These are phyloP conservation scores for Phlyctochytrium arcticum DNA, from an alignment of 192 early-diverging fungal genomes.

Conservation along the genomic window DNA sequence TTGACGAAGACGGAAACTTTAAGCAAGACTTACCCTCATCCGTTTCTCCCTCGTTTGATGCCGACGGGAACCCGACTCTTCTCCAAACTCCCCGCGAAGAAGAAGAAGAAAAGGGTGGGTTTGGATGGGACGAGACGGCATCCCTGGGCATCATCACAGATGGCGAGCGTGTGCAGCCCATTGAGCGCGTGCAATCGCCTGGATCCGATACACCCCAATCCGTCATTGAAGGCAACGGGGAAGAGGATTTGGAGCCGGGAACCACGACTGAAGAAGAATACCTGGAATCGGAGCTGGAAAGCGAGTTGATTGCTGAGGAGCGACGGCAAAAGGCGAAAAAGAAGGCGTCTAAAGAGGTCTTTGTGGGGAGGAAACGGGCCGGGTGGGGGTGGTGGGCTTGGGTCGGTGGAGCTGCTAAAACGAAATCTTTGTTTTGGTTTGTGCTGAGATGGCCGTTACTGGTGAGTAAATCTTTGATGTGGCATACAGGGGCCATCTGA, in stretches of 20 bases:
- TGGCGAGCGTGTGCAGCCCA: background rate
- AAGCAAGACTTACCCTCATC: background rate
- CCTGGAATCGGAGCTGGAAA: constrained; percentile 15
- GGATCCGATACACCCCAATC: background rate
- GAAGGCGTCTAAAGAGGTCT: background rate
- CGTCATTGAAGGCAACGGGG: background rate
- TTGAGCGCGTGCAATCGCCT: background rate
- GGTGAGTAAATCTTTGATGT: constrained; percentile 1
- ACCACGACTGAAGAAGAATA: constrained; percentile 23
- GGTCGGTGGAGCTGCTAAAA: background rate
- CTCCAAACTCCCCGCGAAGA: background rate
- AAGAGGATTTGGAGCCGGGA: constrained; percentile 8
- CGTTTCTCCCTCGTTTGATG: constrained; percentile 1
- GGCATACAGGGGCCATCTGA: background rate
- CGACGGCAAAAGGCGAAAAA: background rate
- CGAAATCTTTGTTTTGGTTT: constrained; percentile 10
- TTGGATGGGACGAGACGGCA: too few species aligned
- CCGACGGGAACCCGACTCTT: constrained; percentile 11
- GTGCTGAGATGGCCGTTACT: constrained; percentile 27
- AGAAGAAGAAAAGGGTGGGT: background rate
- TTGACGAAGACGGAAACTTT: constrained; percentile 23
- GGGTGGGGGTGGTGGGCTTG: background rate
- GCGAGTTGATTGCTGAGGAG: constrained; percentile 18
- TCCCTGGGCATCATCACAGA: too few species aligned
- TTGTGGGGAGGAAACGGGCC: background rate